Conservation (phyloP, 1,284 basidiomycete species). For the Rhodotorula sp. region DNA sequence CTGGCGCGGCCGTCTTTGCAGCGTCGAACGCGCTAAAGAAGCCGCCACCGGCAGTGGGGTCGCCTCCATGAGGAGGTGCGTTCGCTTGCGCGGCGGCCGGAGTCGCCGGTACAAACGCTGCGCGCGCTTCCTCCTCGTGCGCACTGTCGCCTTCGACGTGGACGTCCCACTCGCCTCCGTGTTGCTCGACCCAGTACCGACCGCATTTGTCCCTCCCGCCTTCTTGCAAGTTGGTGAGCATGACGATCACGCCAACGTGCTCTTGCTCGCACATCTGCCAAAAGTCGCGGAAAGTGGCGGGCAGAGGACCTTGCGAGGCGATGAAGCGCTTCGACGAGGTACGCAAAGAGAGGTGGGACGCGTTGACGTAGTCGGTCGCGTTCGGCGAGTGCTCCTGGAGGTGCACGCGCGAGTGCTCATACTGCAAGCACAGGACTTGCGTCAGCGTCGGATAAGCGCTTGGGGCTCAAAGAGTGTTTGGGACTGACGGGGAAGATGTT, state of each 20-base stretch:
- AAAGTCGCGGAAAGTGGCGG: slow-evolving; percentile 85
- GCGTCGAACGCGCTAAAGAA: slow-evolving; percentile 44
- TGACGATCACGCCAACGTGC: slow-evolving; percentile 57
- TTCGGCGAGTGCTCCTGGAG: slow-evolving; percentile 54
- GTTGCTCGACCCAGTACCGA: slow-evolving; percentile 75
- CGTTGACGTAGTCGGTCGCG: slow-evolving; percentile 79
- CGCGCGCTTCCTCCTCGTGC: slow-evolving; percentile 39
- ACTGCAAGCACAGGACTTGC: slow-evolving; percentile 21
- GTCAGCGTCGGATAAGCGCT: neutral
- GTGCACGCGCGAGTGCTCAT: slow-evolving; percentile 63
- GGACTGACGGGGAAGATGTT: slow-evolving; percentile 58
- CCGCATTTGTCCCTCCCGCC: slow-evolving; percentile 86
- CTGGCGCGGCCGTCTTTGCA: neutral
- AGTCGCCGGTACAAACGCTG: slow-evolving; percentile 4
- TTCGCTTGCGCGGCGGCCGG: neutral
- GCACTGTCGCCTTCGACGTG: slow-evolving; percentile 41
- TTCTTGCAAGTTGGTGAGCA: slow-evolving; percentile 89
- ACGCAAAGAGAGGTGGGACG: slow-evolving; percentile 56
- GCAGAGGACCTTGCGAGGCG: slow-evolving; percentile 92
- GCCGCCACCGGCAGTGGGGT: slow-evolving; percentile 18
- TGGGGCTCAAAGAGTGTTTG: neutral
- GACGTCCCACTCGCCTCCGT: slow-evolving; percentile 58
- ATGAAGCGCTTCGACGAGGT: slow-evolving; percentile 69
- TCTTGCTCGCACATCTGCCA: slow-evolving; percentile 71
- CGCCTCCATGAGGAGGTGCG: neutral